Percentiles rank a stretch among this genome's conserved stretches.
Evolutionary conservation across 2,329 filamentous ascomycete genomes (phyloP).

Genomic region (Pestalotiopsis sp.): DNA sequence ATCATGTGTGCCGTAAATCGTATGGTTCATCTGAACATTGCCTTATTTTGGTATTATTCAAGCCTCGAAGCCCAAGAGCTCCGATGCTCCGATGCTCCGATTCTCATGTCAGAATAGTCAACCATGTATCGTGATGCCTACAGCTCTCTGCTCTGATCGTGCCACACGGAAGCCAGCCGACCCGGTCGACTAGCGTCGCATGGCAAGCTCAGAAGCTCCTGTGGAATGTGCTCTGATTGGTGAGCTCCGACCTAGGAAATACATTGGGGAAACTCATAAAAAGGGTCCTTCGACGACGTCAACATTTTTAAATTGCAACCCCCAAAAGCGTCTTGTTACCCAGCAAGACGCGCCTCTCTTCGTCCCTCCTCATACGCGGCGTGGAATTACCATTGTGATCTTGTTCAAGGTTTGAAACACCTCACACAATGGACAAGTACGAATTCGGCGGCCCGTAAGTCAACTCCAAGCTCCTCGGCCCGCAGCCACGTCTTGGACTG

Average conservation of each 20-base stretch:
- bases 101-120: neutral
- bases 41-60: neutral
- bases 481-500: neutral
- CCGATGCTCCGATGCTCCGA: neutral
- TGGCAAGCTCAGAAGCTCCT: neutral
- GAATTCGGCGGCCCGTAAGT: conserved; percentile 52
- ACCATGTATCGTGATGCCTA: neutral
- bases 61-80: neutral
- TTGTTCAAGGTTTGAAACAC: neutral
- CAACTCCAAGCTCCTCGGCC: neutral
- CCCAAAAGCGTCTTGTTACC: neutral
- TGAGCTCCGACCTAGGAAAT: neutral
- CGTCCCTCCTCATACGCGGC: neutral
- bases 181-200: conserved; percentile 2
- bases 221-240: neutral
- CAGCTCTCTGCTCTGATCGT: neutral
- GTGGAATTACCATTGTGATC: neutral
- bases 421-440: conserved; percentile 36
- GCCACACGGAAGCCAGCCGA: conserved; percentile 6
- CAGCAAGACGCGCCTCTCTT: neutral
- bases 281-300: conserved; percentile 13
- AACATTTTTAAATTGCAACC: conserved; percentile 5
- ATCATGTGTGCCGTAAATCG: neutral
- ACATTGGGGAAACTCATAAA: neutral
- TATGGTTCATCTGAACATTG: neutral